A percentile compares a stretch with the other conserved stretches of the same genome.
Evolutionary conservation across 257 asterid genomes (phyloP).

Genomic region (Avicennia marina): DNA sequence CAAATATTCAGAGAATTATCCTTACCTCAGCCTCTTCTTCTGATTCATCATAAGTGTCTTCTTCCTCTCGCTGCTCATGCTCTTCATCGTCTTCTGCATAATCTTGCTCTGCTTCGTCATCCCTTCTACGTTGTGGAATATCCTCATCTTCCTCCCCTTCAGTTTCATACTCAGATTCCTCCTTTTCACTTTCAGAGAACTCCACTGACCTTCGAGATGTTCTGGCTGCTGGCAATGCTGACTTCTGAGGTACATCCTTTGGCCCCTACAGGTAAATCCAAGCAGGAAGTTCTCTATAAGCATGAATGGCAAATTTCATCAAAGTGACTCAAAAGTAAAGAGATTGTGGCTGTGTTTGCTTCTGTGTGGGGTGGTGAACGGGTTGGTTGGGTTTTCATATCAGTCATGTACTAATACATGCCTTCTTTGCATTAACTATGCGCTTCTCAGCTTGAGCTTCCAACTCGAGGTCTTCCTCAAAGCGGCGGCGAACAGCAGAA

Average conservation of each 20-base stretch:
- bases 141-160: conserved; percentile 85
- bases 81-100: conserved; percentile 76
- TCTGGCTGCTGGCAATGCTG: conserved; percentile 42
- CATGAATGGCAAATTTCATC: not conserved
- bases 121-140: conserved; percentile 45
- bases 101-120: conserved; percentile 60
- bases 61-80: conserved; percentile 59
- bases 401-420: conserved; percentile 20
- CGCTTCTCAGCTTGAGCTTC: conserved; percentile 97
- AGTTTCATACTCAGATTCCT: conserved; percentile 92
- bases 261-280: conserved; percentile 46
- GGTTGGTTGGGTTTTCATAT: not conserved
- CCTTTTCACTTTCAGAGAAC: conserved; percentile 82
- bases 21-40: conserved; percentile 92
- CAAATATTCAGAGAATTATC: not conserved
- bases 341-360: not conserved
- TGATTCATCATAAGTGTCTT: conserved; percentile 68
- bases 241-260: conserved; percentile 55
- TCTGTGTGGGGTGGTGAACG: not conserved
- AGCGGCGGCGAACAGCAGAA: conserved; percentile 69
- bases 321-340: conserved; percentile 2
- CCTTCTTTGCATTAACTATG: conserved; percentile 93
- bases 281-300: conserved; percentile 12
- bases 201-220: conserved; percentile 73
- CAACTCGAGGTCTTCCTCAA: conserved; percentile 78